phyloP scores from a whole-genome alignment of 176 grass and related monocot genomes.

The Puya raimondii region DNA sequence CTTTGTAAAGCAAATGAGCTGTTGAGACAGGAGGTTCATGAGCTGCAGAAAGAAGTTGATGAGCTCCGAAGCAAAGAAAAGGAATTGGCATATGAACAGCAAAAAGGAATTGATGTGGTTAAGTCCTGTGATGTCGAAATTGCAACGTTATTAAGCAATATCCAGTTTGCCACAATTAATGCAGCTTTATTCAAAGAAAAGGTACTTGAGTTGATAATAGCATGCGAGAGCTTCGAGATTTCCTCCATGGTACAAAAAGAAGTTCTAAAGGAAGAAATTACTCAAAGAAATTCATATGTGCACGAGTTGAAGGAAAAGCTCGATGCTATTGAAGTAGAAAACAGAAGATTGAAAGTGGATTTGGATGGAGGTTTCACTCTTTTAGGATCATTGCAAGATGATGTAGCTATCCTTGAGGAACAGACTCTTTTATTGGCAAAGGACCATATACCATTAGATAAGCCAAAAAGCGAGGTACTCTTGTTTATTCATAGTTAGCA shows the following conservation, averaged over 20 bases:
- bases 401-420: slow-evolving; percentile 57
- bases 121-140: slow-evolving; percentile 53
- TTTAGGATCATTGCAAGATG: slow-evolving; percentile 49
- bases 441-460: slow-evolving; percentile 38
- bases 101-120: slow-evolving; percentile 19
- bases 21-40: slow-evolving; percentile 38
- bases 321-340: slow-evolving; percentile 56
- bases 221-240: slow-evolving; percentile 80
- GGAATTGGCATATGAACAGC: slow-evolving; percentile 24
- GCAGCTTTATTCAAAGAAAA: slow-evolving; percentile 78
- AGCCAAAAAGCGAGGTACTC: slow-evolving; percentile 54
- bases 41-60: slow-evolving; percentile 35
- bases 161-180: slow-evolving; percentile 59
- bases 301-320: slow-evolving; percentile 69
- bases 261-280: slow-evolving; percentile 77
- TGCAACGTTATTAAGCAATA: slow-evolving; percentile 47
- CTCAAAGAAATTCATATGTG: slow-evolving; percentile 48
- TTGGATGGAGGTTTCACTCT: slow-evolving; percentile 54
- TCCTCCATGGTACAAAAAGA: slow-evolving; percentile 68
- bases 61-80: slow-evolving; percentile 34
- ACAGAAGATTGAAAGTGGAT: slow-evolving; percentile 72
- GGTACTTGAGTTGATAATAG: slow-evolving; percentile 52
- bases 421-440: slow-evolving; percentile 53
- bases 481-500: background rate
- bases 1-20: slow-evolving; percentile 42